Conservation (phyloP, 139 green algal genomes). For the Desmodesmus armatus region DNA sequence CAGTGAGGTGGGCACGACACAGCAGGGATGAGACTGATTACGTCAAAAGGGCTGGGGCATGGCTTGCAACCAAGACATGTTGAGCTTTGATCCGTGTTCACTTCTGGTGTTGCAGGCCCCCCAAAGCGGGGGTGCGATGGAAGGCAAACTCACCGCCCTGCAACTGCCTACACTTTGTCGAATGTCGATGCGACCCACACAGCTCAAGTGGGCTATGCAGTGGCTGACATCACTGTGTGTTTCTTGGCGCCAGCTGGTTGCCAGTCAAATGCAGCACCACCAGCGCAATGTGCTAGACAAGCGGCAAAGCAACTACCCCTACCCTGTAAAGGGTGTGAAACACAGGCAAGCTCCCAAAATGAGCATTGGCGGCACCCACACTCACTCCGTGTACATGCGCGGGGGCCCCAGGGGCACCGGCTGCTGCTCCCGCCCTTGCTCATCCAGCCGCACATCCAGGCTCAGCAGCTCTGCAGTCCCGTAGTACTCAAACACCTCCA, state of each 20-base stretch:
- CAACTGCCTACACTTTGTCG: too few relatives aligned
- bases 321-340: neutral
- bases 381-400: conserved; percentile 85
- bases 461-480: conserved; percentile 75
- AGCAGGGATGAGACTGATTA: neutral
- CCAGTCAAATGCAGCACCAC: too few relatives aligned
- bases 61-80: too few relatives aligned
- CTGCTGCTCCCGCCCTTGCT: conserved; percentile 56
- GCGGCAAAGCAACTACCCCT: too few relatives aligned
- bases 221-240: too few relatives aligned
- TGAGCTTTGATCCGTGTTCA: neutral
- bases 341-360: neutral
- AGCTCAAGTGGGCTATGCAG: too few relatives aligned
- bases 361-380: neutral
- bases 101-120: neutral
- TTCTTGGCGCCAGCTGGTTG: too few relatives aligned
- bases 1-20: neutral
- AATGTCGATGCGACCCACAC: too few relatives aligned
- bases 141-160: too few relatives aligned
- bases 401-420: conserved; percentile 53
- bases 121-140: too few relatives aligned
- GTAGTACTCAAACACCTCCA: conserved; percentile 93
- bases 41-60: neutral
- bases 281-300: too few relatives aligned
- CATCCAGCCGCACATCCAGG: conserved; percentile 63